Evolutionary conservation across 177 flowering plant species (phyloP).

Genomic region (Tripterygium wilfordii): DNA sequence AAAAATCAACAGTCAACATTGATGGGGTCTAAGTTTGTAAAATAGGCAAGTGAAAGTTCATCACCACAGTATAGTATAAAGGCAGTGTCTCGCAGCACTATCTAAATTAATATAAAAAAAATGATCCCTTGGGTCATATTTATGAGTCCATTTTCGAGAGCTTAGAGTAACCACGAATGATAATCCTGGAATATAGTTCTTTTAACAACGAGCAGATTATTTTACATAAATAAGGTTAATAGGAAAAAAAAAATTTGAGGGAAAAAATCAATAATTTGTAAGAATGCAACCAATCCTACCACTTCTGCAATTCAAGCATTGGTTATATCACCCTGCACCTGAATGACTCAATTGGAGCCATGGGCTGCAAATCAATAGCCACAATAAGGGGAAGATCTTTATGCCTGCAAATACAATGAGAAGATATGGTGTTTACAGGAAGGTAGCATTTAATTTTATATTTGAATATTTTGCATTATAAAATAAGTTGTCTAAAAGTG

Average conservation of each 20-base stretch:
- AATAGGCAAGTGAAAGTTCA: too few relatives aligned
- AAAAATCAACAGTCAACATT: too few relatives aligned
- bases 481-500: neutral
- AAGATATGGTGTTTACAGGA: neutral
- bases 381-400: conserved; percentile 82
- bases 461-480: too few relatives aligned
- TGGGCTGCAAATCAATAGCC: conserved; percentile 97
- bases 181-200: conserved; percentile 51
- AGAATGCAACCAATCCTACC: conserved; percentile 30
- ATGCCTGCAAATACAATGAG: conserved; percentile 41
- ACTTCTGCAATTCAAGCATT: conserved; percentile 97
- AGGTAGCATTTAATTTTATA: too few relatives aligned
- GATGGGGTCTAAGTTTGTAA: too few relatives aligned
- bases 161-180: too few relatives aligned
- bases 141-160: too few relatives aligned
- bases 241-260: neutral
- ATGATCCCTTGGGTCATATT: too few relatives aligned
- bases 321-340: conserved; percentile 97
- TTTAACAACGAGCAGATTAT: too few relatives aligned
- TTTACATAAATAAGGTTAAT: neutral
- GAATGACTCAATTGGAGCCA: conserved; percentile 99
- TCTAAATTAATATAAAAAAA: too few relatives aligned
- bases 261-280: neutral
- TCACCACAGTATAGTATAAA: too few relatives aligned
- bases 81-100: too few relatives aligned